A percentile compares a stretch with the other conserved stretches of the same genome.
phyloP scores from a whole-genome alignment of 2,329 filamentous ascomycete genomes.

The Cercospora berteroae region DNA sequence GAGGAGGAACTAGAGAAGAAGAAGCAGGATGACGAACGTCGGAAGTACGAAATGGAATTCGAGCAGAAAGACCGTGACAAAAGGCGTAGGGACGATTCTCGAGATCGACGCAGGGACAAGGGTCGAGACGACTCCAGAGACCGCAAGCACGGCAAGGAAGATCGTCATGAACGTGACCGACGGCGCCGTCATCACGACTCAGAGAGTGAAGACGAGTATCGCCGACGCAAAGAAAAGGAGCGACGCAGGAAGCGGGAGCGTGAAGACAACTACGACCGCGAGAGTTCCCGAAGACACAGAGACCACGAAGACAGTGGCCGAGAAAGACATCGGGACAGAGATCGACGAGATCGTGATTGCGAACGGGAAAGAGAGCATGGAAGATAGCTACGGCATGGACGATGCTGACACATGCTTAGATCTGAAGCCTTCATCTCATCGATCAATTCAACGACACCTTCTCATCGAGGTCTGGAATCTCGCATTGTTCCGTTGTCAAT shows the following conservation, averaged over 20 bases:
- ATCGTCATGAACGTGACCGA: conserved; percentile 22
- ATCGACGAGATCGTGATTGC: conserved; percentile 21
- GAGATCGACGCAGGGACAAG: conserved; percentile 21
- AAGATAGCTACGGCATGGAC: conserved; percentile 19
- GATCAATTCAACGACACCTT: neutral
- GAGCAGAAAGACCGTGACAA: conserved; percentile 41
- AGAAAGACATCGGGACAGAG: conserved; percentile 23
- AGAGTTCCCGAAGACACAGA: conserved; percentile 25
- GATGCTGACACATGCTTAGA: conserved; percentile 19
- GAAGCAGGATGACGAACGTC: conserved; percentile 47
- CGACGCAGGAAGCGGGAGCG: conserved; percentile 23
- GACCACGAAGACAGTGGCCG: conserved; percentile 27
- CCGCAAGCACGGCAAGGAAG: conserved; percentile 18
- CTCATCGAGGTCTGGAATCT: neutral
- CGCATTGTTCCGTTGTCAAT: neutral
- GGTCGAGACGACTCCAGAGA: conserved; percentile 15
- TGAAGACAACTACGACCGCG: conserved; percentile 19
- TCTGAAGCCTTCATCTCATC: neutral
- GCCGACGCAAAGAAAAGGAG: conserved; percentile 33
- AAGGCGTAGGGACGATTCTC: conserved; percentile 20
- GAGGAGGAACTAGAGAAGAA: conserved; percentile 58
- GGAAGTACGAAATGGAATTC: conserved; percentile 46
- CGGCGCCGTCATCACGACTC: conserved; percentile 25
- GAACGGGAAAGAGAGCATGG: conserved; percentile 21
- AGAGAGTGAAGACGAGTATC: conserved; percentile 31